Conservation (phyloP, 2,329 filamentous ascomycete species). For the Dothiorella sarmentorum region DNA sequence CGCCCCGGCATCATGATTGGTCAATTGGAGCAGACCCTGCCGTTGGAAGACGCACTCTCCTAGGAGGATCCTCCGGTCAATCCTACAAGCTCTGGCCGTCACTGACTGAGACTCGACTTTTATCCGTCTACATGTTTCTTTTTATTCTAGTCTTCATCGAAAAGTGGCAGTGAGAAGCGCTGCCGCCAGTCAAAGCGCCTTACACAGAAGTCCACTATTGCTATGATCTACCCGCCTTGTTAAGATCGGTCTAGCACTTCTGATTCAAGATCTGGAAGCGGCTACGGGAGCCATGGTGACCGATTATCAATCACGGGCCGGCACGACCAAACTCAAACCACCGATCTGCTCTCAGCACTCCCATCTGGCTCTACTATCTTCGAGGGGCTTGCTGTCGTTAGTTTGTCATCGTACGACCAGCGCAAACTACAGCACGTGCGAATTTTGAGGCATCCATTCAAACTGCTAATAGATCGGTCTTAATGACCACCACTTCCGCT, state of each 20-base stretch:
- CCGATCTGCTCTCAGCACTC: neutral
- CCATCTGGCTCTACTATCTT: neutral
- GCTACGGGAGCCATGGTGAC: neutral
- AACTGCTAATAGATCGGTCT: no score
- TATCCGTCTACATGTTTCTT: no score
- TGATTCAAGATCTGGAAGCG: neutral
- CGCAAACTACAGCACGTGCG: no score
- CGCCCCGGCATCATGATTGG: neutral
- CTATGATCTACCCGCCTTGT: conserved; percentile 3
- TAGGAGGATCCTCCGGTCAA: neutral
- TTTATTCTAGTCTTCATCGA: no score
- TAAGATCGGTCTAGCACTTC: neutral
- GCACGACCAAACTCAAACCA: neutral
- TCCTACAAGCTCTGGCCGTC: neutral
- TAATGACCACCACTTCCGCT: no score
- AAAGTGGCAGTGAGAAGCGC: no score
- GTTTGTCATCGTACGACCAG: no score
- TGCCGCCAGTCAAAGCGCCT: neutral
- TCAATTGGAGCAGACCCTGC: neutral
- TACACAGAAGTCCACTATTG: neutral
- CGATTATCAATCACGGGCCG: neutral
- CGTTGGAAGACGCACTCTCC: neutral
- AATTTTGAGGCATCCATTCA: no score
- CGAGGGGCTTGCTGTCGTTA: neutral
- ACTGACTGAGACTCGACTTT: no score